Evolutionary conservation across 768 basidiomycete genomes (phyloP).

Genomic region (Pisolithus albus): DNA sequence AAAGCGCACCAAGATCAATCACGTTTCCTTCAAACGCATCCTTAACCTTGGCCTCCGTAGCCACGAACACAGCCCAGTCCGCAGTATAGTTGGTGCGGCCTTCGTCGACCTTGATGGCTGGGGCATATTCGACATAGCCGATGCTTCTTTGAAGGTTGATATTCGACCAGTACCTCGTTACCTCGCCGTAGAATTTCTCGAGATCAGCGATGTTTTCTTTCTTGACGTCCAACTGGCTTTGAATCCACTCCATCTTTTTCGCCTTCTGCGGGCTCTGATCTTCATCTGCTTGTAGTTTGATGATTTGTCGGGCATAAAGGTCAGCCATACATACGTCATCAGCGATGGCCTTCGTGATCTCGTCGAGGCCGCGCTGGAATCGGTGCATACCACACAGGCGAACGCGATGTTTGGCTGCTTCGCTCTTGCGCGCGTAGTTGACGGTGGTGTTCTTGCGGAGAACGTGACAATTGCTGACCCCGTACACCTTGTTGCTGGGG

Average conservation of each 20-base stretch:
- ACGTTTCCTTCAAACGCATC: constrained; percentile 24
- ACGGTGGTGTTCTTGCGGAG: constrained; percentile 18
- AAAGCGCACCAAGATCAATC: constrained; percentile 24
- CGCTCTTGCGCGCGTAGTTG: constrained; percentile 25
- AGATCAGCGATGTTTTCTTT: constrained; percentile 11
- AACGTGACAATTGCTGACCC: constrained; percentile 26
- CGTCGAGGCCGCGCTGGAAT: constrained; percentile 29
- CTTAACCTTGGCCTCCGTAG: constrained; percentile 19
- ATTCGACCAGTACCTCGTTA: constrained; percentile 4
- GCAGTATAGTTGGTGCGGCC: constrained; percentile 15
- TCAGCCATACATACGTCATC: constrained; percentile 11
- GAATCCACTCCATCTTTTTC: neutral
- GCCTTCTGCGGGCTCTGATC: constrained; percentile 11
- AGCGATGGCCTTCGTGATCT: constrained; percentile 23
- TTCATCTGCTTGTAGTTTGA: constrained; percentile 15
- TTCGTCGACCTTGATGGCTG: constrained; percentile 22
- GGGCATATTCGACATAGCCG: constrained; percentile 18
- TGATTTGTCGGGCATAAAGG: constrained; percentile 16
- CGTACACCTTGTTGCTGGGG: constrained; percentile 22
- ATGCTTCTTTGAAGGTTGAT: constrained; percentile 15
- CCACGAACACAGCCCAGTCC: constrained; percentile 20
- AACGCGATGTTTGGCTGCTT: constrained; percentile 24
- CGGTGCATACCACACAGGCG: constrained; percentile 26
- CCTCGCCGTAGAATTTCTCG: constrained; percentile 8
- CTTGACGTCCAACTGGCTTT: constrained; percentile 1